Evolutionary conservation across 345 rosid genomes (phyloP).

Genomic region (Gossypium bickii): DNA sequence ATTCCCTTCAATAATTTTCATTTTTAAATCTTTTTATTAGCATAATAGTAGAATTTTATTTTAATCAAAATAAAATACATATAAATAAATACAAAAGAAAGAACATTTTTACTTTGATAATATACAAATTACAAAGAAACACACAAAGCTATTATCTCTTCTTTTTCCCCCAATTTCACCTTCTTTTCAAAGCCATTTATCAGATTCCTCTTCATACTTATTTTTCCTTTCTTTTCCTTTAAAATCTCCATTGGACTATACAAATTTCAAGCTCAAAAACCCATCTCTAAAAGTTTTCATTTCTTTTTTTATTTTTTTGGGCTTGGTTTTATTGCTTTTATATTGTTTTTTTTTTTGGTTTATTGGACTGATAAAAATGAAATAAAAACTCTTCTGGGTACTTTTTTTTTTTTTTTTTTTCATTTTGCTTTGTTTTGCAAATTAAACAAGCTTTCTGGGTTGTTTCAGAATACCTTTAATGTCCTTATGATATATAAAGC

Average conservation of each 20-base stretch:
- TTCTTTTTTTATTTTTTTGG: constrained; percentile 13
- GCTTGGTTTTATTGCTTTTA: not conserved
- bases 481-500: constrained; percentile 26
- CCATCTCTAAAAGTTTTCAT: constrained; percentile 22
- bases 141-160: constrained; percentile 8
- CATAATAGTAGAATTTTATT: not conserved
- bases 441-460: constrained; percentile 37
- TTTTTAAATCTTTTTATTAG: not conserved
- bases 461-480: constrained; percentile 28
- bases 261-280: constrained; percentile 36
- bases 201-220: constrained; percentile 36
- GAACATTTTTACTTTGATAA: too few species aligned
- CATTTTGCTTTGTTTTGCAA: constrained; percentile 32
- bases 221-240: constrained; percentile 21
- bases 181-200: constrained; percentile 43
- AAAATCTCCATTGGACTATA: constrained; percentile 41
- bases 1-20: constrained; percentile 18
- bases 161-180: constrained; percentile 25
- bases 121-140: constrained; percentile 12
- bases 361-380: constrained; percentile 14
- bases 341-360: not conserved
- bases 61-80: not conserved
- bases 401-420: constrained; percentile 19
- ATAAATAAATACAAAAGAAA: not conserved
- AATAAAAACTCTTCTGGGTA: constrained; percentile 29